Percentiles rank a stretch among this genome's conserved stretches.
These are phyloP conservation scores for Immersiporthe knoxdaviesiana DNA, from an alignment of 2,329 filamentous ascomycete species.

Conservation along the genomic window DNA sequence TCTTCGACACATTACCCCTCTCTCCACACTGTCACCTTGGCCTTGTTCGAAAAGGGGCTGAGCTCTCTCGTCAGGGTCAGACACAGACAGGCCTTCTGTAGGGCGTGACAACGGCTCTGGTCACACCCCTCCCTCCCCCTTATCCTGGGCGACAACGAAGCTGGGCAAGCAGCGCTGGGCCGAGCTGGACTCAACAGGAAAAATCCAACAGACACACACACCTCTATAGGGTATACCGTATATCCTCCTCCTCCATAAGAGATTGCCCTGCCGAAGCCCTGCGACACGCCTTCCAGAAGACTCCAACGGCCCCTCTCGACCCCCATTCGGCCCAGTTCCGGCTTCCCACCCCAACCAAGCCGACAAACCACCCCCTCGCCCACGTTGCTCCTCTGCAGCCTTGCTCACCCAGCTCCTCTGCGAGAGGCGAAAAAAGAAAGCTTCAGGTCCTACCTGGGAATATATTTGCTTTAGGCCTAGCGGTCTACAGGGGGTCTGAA, in stretches of 20 bases:
- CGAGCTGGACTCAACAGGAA: neutral
- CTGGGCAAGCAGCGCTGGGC: conserved; percentile 1
- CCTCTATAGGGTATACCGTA: neutral
- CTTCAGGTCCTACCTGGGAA: conserved; percentile 27
- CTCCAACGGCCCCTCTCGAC: conserved; percentile 11
- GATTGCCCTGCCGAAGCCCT: neutral
- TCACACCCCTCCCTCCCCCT: too few relatives aligned
- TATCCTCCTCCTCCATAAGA: neutral
- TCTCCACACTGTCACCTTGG: neutral
- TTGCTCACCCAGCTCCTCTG: neutral
- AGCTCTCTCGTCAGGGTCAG: neutral
- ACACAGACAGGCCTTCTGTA: neutral
- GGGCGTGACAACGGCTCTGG: neutral
- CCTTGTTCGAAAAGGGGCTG: conserved; percentile 11
- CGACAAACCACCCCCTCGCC: neutral
- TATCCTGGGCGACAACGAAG: neutral
- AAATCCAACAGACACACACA: neutral
- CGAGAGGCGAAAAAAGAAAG: conserved; percentile 14
- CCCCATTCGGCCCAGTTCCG: conserved; percentile 23
- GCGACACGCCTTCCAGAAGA: conserved; percentile 26
- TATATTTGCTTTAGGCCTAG: conserved; percentile 27
- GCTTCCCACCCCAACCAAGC: conserved; percentile 16
- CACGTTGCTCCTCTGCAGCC: neutral
- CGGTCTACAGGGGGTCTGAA: conserved; percentile 23
- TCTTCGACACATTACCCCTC: neutral